Percentiles rank a stretch among this genome's conserved stretches.
These are phyloP conservation scores for Eremothecium sinecaudum DNA, from an alignment of 1,139 yeast species.

Conservation along the genomic window DNA sequence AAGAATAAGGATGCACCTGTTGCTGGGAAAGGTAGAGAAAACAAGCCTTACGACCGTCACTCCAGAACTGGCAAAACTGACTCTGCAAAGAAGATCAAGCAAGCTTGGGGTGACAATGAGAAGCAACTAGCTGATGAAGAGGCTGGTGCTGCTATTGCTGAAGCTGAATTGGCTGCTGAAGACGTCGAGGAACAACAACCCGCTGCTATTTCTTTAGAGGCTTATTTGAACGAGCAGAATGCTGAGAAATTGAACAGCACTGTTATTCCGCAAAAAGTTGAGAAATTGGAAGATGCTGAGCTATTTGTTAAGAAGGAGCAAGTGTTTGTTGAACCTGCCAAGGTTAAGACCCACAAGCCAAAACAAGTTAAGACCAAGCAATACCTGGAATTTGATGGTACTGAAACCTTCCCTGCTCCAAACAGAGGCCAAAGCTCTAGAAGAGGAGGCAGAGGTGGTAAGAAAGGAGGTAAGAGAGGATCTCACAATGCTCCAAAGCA, in stretches of 20 bases:
- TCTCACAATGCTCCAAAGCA: slow-evolving; percentile 25
- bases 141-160: slow-evolving; percentile 42
- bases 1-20: slow-evolving; percentile 47
- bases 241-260: slow-evolving; percentile 36
- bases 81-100: slow-evolving; percentile 71
- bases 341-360: slow-evolving; percentile 49
- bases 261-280: slow-evolving; percentile 39
- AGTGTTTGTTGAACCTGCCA: slow-evolving; percentile 46
- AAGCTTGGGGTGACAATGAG: slow-evolving; percentile 77
- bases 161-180: slow-evolving; percentile 39
- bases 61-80: slow-evolving; percentile 77
- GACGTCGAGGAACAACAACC: slow-evolving; percentile 37
- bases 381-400: slow-evolving; percentile 57
- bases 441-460: slow-evolving; percentile 33
- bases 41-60: slow-evolving; percentile 65
- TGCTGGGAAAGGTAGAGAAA: slow-evolving; percentile 49
- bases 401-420: slow-evolving; percentile 37
- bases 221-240: slow-evolving; percentile 50
- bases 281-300: slow-evolving; percentile 40
- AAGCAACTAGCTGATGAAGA: slow-evolving; percentile 40
- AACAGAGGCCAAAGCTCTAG: slow-evolving; percentile 27
- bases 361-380: slow-evolving; percentile 64
- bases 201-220: slow-evolving; percentile 52
- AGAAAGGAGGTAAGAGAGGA: slow-evolving; percentile 27
- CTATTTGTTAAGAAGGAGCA: slow-evolving; percentile 49